Base-by-base conservation (phyloP, 345 rosid genomes). In the Melaleuca alternifolia region DNA sequence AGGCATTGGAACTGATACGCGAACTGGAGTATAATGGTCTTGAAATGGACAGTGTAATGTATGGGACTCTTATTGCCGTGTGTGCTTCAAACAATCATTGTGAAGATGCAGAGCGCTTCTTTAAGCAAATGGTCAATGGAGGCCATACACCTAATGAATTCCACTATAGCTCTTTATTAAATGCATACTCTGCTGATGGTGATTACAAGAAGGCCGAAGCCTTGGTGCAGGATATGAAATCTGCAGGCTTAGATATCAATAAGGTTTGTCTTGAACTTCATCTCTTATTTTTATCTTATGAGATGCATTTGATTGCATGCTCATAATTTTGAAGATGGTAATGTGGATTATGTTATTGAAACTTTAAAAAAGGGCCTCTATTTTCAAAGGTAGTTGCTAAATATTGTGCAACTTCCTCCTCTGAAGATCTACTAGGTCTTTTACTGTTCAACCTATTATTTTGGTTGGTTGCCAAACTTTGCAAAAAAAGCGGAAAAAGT, bases 151-250 rank as follows among this genome's bases (percentile, higher is more conserved):
- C 94, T 71, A 97, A 97, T 90, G 48, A 92, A 56, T 97, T 92
- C 91, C 98, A 97, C 87, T 96, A 94, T 90, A 94, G 98, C 89
- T 93, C 97, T 87, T 94, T 97, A 84, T 94, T 97, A 84, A 96
- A 97, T 93, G 95, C 99, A 86, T 96, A 94, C 87, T 91, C 99
- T 77, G 91, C 89, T 56, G 90, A 85, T 85, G 98, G 99, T 84
- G 86, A 94, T 88, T 95, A 93, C 88, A 89, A 90, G 92, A 95
- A 93, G 93, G 98, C 98, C 71, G 97, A 96, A 83, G 93, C 92
- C 89, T 91, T 97, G 92, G 92, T 96, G 89, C 91, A 87, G 83
- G 94, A 94, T 85, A 93, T 97, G 95, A 93, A 93, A 91, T 91
- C 96, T 88, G 89, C 92, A 53, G 98, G 98, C 92, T 89, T 97